phyloP scores from a whole-genome alignment of 495 filamentous ascomycete genomes.

The Amniculicola lignicola region DNA sequence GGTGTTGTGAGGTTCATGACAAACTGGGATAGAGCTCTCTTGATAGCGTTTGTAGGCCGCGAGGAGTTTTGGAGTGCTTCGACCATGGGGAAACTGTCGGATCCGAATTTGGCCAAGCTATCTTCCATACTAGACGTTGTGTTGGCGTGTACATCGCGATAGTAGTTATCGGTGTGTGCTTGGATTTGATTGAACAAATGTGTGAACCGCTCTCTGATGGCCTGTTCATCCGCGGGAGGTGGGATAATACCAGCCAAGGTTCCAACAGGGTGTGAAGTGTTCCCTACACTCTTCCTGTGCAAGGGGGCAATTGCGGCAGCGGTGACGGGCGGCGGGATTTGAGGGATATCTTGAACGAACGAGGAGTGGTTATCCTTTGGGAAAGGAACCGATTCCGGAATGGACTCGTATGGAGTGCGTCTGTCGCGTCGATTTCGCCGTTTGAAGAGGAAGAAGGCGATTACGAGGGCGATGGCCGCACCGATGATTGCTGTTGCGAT shows the following conservation, averaged over 20 bases:
- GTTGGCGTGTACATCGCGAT: constrained; percentile 11
- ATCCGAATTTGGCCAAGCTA: constrained; percentile 13
- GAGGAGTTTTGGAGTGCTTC: constrained; percentile 13
- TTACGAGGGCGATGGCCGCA: constrained; percentile 21
- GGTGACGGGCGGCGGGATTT: background rate
- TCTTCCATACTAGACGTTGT: background rate
- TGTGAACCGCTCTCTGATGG: constrained; percentile 20
- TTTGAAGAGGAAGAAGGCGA: constrained; percentile 26
- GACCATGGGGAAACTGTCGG: background rate
- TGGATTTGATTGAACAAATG: constrained; percentile 32
- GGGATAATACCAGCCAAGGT: constrained; percentile 19
- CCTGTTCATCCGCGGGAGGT: constrained; percentile 32
- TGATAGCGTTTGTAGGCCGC: constrained; percentile 17
- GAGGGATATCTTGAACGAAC: constrained; percentile 15
- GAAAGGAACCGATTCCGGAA: constrained; percentile 5
- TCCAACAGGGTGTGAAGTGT: background rate
- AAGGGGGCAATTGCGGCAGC: background rate
- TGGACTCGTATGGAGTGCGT: constrained; percentile 2
- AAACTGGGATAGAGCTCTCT: constrained; percentile 18
- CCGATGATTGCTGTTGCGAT: constrained; percentile 25
- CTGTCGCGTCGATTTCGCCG: background rate
- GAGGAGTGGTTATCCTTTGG: background rate
- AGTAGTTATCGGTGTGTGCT: constrained; percentile 38
- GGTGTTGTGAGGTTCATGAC: constrained; percentile 13
- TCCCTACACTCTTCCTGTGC: background rate